phyloP scores from a whole-genome alignment of 495 filamentous ascomycete species.

The Rhypophila decipiens region DNA sequence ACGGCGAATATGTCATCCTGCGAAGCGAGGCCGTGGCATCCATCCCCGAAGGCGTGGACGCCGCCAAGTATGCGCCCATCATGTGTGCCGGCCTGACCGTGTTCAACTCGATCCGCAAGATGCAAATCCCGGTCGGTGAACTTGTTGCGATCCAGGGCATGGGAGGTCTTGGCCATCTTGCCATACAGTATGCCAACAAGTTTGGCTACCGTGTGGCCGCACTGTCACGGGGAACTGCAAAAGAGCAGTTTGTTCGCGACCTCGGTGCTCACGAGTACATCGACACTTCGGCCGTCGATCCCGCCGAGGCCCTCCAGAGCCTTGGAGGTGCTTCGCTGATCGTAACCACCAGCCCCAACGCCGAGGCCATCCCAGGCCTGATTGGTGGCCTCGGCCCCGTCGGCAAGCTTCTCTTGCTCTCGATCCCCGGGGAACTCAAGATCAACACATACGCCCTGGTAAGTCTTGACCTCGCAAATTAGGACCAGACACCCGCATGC shows the following conservation, averaged over 20 bases:
- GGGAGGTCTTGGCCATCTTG: conserved; percentile 62
- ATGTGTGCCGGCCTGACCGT: conserved; percentile 68
- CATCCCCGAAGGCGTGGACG: conserved; percentile 52
- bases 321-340: conserved; percentile 59
- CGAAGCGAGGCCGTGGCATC: conserved; percentile 56
- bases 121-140: conserved; percentile 50
- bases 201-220: conserved; percentile 63
- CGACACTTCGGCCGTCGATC: conserved; percentile 50
- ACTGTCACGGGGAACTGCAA: conserved; percentile 48
- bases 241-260: conserved; percentile 52
- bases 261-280: conserved; percentile 66
- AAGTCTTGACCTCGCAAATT: not conserved
- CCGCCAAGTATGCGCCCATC: conserved; percentile 57
- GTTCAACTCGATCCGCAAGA: conserved; percentile 63
- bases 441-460: conserved; percentile 6
- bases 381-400: conserved; percentile 46
- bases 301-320: conserved; percentile 42
- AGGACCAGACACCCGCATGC: too few species aligned
- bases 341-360: conserved; percentile 57
- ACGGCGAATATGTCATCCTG: conserved; percentile 59
- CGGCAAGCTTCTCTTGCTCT: conserved; percentile 47
- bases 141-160: conserved; percentile 60
- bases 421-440: conserved; percentile 5
- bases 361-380: conserved; percentile 46
- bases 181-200: conserved; percentile 57